Evolutionary conservation across 495 filamentous ascomycete genomes (phyloP).

Genomic region (Pyronema domesticum): DNA sequence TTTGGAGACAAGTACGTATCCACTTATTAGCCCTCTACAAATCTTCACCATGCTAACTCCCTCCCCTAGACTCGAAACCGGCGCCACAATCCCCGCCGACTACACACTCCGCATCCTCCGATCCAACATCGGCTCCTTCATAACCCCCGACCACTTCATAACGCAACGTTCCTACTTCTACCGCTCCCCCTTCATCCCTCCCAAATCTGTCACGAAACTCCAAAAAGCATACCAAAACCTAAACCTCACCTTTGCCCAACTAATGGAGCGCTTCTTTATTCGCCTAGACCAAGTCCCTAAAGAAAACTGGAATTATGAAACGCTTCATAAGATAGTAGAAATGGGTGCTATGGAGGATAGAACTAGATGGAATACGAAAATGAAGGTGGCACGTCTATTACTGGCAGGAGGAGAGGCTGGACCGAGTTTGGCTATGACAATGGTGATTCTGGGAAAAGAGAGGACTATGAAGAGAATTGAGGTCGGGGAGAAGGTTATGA

Average conservation of each 20-base stretch:
- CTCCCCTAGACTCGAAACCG: constrained; percentile 11
- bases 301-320: constrained; percentile 22
- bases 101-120: constrained; percentile 38
- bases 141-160: constrained; percentile 38
- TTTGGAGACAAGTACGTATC: constrained; percentile 14
- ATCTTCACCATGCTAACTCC: neutral
- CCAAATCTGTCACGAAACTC: constrained; percentile 7
- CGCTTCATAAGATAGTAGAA: constrained; percentile 12
- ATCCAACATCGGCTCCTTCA: constrained; percentile 45
- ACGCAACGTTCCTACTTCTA: constrained; percentile 47
- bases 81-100: constrained; percentile 7
- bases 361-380: constrained; percentile 23
- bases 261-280: neutral
- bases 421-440: constrained; percentile 37
- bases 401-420: constrained; percentile 41
- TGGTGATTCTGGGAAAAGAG: constrained; percentile 45
- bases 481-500: constrained; percentile 24
- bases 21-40: constrained; percentile 11
- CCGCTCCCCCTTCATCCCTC: constrained; percentile 30
- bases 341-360: constrained; percentile 12
- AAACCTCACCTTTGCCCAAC: neutral
- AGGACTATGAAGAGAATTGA: constrained; percentile 39
- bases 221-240: constrained; percentile 6
- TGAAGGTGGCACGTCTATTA: constrained; percentile 50
- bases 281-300: constrained; percentile 10